Evolutionary conservation across 148 eudicot genomes (phyloP), one percentile per base, ranked within the genome.

Genomic region (Vaccinium corymbosum): DNA sequence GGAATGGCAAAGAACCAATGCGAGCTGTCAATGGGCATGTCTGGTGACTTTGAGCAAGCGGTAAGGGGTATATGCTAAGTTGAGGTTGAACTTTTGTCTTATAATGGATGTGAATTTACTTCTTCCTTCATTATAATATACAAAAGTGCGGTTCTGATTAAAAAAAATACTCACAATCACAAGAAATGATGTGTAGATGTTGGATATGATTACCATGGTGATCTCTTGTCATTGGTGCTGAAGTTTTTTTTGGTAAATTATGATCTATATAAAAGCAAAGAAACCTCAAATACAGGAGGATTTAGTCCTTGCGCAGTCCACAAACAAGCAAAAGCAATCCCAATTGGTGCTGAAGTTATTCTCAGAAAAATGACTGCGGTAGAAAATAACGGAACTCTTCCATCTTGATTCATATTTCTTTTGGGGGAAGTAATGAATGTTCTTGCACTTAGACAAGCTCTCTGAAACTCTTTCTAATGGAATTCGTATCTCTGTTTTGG

Each of bases 11-110:
- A 94, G 87, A 88, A 89, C 83, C 89, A 89, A 49, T 95, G 94
- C 79, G 98, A 95, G 81, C 88, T 95, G 52, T 97, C 99, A 73
- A 97, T 97, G 99, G 99, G 99, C 86, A 97, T 97, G 99, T 95
- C 99, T 22, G 90, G 94, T 59, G 98, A 97, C 91, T 97, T 93
- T 85, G 99, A 95, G 88, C 92, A 82, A 90, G 99, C 99, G 79
- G 98, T 95, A 89, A 90, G 94, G 68, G 49, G 29, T 8, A 27
- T 66, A 66, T 66, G 72, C 16, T 66, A 12, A 66, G 1, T 71
- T 71, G 15, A 59, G 57, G 35, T 57, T 19, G 56, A 66, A 38
- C 53, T 42, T 73, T 70, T 84, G 2, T 50, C 16, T 38, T 38
- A n/a, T 55, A 72, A 19, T 51, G 59, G 84, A 7, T 8, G 66